phyloP scores from a whole-genome alignment of 1,139 yeast genomes.

The Saccharomyces hybrid region DNA sequence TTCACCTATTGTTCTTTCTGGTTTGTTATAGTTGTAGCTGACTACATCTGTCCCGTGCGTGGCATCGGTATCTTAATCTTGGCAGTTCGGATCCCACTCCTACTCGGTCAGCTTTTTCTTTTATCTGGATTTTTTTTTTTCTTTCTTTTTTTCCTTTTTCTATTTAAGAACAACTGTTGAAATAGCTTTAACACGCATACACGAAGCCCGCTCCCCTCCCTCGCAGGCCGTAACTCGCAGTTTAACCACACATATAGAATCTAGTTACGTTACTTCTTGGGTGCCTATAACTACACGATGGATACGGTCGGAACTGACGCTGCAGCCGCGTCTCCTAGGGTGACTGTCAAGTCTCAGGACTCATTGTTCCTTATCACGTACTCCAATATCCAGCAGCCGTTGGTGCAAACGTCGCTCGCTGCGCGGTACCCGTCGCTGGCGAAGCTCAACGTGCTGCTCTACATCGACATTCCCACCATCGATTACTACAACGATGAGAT shows the following conservation, averaged over 20 bases:
- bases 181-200: neutral
- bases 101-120: neutral
- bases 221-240: neutral
- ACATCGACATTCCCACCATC: slow-evolving; percentile 32
- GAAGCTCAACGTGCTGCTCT: slow-evolving; percentile 22
- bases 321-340: slow-evolving; percentile 18
- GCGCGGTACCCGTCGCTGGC: slow-evolving; percentile 4
- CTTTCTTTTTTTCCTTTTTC: neutral
- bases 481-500: slow-evolving; percentile 31
- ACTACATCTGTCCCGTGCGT: neutral
- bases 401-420: neutral
- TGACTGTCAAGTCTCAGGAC: slow-evolving; percentile 24
- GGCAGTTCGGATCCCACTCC: slow-evolving; percentile 5
- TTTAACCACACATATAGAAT: neutral
- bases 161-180: neutral
- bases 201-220: neutral
- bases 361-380: slow-evolving; percentile 28
- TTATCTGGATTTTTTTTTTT: neutral
- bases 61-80: neutral
- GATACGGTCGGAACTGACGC: slow-evolving; percentile 2
- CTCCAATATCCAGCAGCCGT: slow-evolving; percentile 16
- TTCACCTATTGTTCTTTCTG: too few species aligned
- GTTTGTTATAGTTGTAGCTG: neutral
- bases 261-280: neutral
- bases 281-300: neutral